Base-by-base conservation (phyloP, 495 filamentous ascomycete genomes). In the Neurospora discreta region DNA sequence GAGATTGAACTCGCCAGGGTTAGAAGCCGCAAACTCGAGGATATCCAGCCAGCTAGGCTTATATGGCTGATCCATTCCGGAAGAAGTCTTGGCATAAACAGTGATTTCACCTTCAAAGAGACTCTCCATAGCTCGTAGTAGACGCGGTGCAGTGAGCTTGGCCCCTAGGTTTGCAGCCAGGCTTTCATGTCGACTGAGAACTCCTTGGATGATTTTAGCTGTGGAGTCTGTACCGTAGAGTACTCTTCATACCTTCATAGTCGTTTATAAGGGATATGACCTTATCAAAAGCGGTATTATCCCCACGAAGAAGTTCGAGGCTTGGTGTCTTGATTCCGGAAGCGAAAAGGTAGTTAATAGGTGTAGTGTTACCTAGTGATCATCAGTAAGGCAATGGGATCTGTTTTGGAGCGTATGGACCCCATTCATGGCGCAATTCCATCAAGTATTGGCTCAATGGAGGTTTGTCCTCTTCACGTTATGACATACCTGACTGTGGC, bases 131-230 rank as follows among this genome's bases (percentile, higher is more conserved):
- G 92, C 90, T 81, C 93, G 92, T 70, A 95, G 88, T 69, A 96
- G 82, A 44, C 94, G 92, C 41, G 92, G 92, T 8, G 91, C 92
- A 13, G 93, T 85, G 16, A 93, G 91, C 70, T 92, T 90, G 58
- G 92, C 93, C 76, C 93, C 93, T 20, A 97, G 85, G 76, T 94
- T 95, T 69, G 90, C 89, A 58, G 93, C 93, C 70, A 97, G 88
- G 75, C 90, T 93, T 81, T 97, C 93, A 78, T 94, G 91, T 41
- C 93, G 88, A 72, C 92, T 90, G 26, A 97, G 84, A 23, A 96
- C 91, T 60, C 90, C 92, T 84, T 44, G 44, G 76, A 77, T 65
- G 71, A n/a, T 41, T 69, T 69, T 33, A 75, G 70, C 69, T 26
- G 23, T 65, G 26, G 40, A 69, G 33, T 58, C 44, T 16, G 69